A percentile compares a stretch with the other conserved stretches of the same genome.
Evolutionary conservation across 108 stramenopile genomes (phyloP).

Genomic region (Cyclotella baltica): DNA sequence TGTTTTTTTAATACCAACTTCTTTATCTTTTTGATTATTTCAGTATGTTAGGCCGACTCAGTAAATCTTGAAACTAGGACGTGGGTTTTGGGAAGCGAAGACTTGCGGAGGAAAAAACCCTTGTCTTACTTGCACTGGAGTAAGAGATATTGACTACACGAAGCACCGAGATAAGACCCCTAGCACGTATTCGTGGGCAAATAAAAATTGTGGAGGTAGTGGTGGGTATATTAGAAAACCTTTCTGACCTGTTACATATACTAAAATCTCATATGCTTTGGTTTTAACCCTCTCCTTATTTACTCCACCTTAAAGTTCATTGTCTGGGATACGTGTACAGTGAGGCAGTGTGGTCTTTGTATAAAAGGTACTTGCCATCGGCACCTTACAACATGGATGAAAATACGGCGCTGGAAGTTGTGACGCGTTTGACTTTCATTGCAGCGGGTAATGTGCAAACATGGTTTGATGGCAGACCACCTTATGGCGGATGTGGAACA

Average conservation of each 20-base stretch:
- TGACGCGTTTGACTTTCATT: conserved; percentile 28
- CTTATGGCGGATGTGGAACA: conserved; percentile 28
- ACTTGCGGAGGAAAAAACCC: not conserved
- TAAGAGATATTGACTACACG: conserved; percentile 30
- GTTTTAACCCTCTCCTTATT: not conserved
- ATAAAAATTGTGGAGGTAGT: conserved; percentile 8
- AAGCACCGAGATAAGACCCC: conserved; percentile 1
- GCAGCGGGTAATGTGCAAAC: conserved; percentile 30
- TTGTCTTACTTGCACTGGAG: conserved; percentile 14
- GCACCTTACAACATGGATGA: conserved; percentile 28
- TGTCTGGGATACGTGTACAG: conserved; percentile 25
- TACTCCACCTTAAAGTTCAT: not conserved
- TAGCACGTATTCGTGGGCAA: conserved; percentile 10
- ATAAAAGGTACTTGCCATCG: conserved; percentile 17
- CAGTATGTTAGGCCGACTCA: no score
- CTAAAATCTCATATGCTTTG: no score
- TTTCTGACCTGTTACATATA: no score
- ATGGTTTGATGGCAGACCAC: conserved; percentile 22
- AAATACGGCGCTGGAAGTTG: conserved; percentile 32
- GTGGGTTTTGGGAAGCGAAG: conserved; percentile 10
- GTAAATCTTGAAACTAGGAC: no score
- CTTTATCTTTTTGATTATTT: no score
- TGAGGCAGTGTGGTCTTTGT: conserved; percentile 40
- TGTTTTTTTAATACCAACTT: no score
- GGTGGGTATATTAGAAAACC: not conserved